Evolutionary conservation across 2,329 filamentous ascomycete species (phyloP).

Genomic region (Paraphaeosphaeria minitans): DNA sequence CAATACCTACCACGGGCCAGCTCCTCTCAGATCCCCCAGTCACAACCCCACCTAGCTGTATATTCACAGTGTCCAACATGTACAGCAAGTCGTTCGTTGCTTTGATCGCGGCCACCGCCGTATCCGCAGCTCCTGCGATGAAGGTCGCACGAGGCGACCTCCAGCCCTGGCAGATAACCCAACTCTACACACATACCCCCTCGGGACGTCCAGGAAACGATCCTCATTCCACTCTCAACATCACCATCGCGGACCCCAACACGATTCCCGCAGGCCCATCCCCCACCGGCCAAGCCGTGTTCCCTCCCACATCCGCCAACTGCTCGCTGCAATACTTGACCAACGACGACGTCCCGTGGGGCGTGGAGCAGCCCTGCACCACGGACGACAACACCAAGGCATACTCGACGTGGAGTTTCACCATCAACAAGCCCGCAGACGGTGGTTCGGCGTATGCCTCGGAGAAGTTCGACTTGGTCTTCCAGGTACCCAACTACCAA

Average conservation of each 20-base stretch:
- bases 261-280: neutral
- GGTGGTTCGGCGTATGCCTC: neutral
- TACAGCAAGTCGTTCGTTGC: neutral
- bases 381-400: slow-evolving; percentile 3
- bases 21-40: neutral
- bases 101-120: slow-evolving; percentile 1
- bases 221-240: slow-evolving; percentile 14
- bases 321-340: slow-evolving; percentile 7
- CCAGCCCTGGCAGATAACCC: slow-evolving; percentile 13
- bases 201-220: slow-evolving; percentile 19
- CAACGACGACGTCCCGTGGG: slow-evolving; percentile 1
- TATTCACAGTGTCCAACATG: neutral
- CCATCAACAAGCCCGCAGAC: neutral
- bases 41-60: neutral
- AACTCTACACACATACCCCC: slow-evolving; percentile 17
- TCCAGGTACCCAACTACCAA: slow-evolving; percentile 10
- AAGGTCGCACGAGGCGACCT: slow-evolving; percentile 1
- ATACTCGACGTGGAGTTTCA: slow-evolving; percentile 9
- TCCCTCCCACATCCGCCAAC: slow-evolving; percentile 8
- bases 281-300: slow-evolving; percentile 1
- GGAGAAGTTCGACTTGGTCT: slow-evolving; percentile 12
- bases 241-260: slow-evolving; percentile 13
- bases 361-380: slow-evolving; percentile 10
- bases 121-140: neutral
- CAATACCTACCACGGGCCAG: neutral